Conservation (phyloP, 495 filamentous ascomycete species). For the Penicillium lagena region DNA sequence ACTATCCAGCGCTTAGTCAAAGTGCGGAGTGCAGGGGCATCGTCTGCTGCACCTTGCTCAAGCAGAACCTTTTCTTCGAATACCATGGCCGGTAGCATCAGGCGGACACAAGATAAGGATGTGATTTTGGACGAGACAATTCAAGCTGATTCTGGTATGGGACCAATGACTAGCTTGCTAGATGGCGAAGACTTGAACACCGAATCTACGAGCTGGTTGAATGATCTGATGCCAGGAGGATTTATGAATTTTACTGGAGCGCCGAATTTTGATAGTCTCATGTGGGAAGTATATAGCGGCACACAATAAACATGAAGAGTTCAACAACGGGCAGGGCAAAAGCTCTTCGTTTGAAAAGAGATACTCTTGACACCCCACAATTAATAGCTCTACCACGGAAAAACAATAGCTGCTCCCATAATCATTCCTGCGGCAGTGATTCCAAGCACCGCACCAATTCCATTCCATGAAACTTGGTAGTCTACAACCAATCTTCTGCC, state of each 20-base stretch:
- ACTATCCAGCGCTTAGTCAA: constrained; percentile 33
- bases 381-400: too few species aligned
- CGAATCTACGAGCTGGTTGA: constrained; percentile 18
- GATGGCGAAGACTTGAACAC: constrained; percentile 6
- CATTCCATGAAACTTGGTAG: too few species aligned
- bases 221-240: constrained; percentile 21
- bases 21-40: constrained; percentile 11
- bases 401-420: too few species aligned
- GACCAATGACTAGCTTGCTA: constrained; percentile 3
- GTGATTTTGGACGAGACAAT: not conserved
- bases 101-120: not conserved
- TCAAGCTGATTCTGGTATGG: constrained; percentile 5
- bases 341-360: too few species aligned
- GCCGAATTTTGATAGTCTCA: constrained; percentile 30
- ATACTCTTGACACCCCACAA: too few species aligned
- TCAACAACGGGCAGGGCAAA: not conserved
- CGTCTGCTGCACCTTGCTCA: not conserved
- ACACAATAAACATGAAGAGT: not conserved
- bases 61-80: not conserved
- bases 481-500: too few species aligned
- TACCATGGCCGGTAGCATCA: not conserved
- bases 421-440: too few species aligned
- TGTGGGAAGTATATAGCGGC: constrained; percentile 28
- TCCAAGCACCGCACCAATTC: too few species aligned
- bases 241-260: constrained; percentile 22